Evolutionary conservation across 2,329 filamentous ascomycete genomes (phyloP), one percentile per base, ranked within the genome.

Genomic region (Claviceps lovelessii): DNA sequence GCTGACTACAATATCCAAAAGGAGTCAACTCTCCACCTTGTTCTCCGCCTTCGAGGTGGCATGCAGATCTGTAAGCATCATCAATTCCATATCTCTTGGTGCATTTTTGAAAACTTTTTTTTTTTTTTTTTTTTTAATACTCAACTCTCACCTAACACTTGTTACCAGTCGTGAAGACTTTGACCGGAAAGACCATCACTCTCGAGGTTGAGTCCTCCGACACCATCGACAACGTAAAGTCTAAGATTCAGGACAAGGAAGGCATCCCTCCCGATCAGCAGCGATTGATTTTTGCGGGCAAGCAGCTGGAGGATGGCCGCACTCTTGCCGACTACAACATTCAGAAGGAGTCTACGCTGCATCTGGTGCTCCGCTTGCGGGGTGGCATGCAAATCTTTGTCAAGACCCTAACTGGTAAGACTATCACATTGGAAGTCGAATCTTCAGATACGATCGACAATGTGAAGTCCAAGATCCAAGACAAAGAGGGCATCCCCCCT

Each of bases 191-290:
- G 79, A 95, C 90, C 53, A 95, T 95, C 68, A 95, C 90, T 7
- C 77, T 94, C 2, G 89, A 94, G 74, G 88, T 94, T 1, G 88
- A 94, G 70, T 90, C 85, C 0, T 87, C 83, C 0, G 90, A 95
- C 64, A 95, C 90, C 45, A 95, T 95, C 72, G 90, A 95, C 77
- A 95, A 95, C 59, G 90, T 96, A 44, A 96, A 96, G 83, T 83
- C 80, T 52, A 96, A 96, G 81, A 96, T 96, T 47, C 90, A 96
- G 72, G 90, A 96, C 67, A 96, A 96, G 81, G 90, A 96, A 73
- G 90, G 90, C 31, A 96, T 96, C 53, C 90, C 90, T 46, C 90
- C 90, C 9, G 90, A 95, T 67, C 90, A 96, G 72, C 90, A 96
- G 76, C 90, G 90, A 63, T 72, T 96, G 61, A 96, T 95, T 68